Evolutionary conservation across 2,329 filamentous ascomycete species (phyloP).

Genomic region (Hypoxylon sp.): DNA sequence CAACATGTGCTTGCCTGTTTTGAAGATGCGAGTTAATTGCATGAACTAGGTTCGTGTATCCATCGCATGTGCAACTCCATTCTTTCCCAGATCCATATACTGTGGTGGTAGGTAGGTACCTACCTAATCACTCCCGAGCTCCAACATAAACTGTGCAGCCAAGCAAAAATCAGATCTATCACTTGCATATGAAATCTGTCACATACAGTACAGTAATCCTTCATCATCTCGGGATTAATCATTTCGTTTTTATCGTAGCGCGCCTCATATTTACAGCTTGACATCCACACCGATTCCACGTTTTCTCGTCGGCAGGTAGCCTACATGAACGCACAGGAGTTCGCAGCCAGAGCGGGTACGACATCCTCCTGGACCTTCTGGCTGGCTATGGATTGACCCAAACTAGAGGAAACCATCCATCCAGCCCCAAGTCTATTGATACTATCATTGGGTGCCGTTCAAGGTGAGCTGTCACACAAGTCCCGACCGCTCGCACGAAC

Average conservation of each 20-base stretch:
- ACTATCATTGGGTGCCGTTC: constrained; percentile 23
- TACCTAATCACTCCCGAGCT: too few species aligned
- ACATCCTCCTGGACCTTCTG: constrained; percentile 5
- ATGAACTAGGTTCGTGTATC: too few species aligned
- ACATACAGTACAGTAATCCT: neutral
- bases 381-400: constrained; percentile 6
- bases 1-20: too few species aligned
- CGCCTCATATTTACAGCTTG: constrained; percentile 3
- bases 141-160: too few species aligned
- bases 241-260: too few species aligned
- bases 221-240: too few species aligned
- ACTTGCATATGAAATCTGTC: too few species aligned
- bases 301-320: constrained; percentile 35
- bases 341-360: constrained; percentile 28
- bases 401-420: neutral
- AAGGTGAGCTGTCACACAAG: constrained; percentile 43
- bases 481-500: constrained; percentile 47
- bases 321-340: constrained; percentile 35
- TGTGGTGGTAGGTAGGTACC: too few species aligned
- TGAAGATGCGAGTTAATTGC: too few species aligned
- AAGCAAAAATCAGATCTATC: too few species aligned
- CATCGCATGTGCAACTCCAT: too few species aligned
- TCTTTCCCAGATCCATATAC: too few species aligned
- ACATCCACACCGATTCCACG: constrained; percentile 34
- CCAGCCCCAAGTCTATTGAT: constrained; percentile 9